A percentile compares a stretch with the other conserved stretches of the same genome.
Conservation (phyloP, 148 eudicot species). For the Rhododendron molle region DNA sequence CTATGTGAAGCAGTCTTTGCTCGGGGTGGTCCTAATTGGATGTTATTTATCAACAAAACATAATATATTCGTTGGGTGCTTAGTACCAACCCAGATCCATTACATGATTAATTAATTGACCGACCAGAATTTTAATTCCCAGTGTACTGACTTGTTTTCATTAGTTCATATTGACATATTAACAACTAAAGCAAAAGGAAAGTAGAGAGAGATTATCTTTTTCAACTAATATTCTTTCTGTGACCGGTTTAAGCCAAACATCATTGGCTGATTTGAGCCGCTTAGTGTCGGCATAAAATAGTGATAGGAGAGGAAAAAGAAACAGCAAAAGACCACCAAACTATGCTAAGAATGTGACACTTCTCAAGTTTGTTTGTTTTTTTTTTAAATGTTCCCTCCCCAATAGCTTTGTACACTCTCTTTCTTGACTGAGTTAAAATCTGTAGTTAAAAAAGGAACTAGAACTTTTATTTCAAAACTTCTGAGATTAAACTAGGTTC, state of each 20-base stretch:
- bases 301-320: background rate
- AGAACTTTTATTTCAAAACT: background rate
- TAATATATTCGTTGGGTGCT: background rate
- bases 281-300: background rate
- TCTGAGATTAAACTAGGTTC: background rate
- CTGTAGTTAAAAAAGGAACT: background rate
- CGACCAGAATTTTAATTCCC: background rate
- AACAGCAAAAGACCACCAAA: background rate
- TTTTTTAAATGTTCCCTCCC: no score
- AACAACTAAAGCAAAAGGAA: slow-evolving; percentile 1
- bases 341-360: background rate
- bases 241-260: background rate
- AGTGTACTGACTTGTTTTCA: background rate
- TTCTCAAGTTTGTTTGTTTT: background rate
- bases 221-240: background rate
- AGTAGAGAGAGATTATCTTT: background rate
- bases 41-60: background rate
- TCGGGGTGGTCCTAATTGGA: background rate
- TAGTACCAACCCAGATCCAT: background rate
- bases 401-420: background rate
- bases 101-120: background rate
- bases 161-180: background rate
- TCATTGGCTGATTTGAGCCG: background rate
- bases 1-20: background rate
- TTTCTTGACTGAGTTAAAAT: background rate